Conservation (phyloP, 2,329 filamentous ascomycete genomes). For the Phialophora verrucosa region DNA sequence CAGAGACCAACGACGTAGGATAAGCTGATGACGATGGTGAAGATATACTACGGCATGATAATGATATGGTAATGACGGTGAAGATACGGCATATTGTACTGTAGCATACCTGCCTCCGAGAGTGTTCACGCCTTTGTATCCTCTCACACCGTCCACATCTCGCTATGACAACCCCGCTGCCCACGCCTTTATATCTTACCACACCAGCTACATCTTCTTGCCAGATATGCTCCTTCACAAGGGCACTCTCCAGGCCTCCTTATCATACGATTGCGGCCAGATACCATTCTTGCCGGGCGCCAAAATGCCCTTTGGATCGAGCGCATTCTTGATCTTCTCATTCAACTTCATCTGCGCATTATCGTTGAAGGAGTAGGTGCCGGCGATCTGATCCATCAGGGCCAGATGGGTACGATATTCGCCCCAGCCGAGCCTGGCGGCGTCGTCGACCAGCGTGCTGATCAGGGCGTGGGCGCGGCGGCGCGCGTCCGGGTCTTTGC, state of each 20-base stretch:
- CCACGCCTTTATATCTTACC: too few species aligned
- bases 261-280: conserved; percentile 41
- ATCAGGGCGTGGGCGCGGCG: conserved; percentile 49
- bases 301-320: conserved; percentile 57
- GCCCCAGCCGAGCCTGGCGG: conserved; percentile 51
- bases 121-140: too few species aligned
- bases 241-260: neutral
- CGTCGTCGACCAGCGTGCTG: conserved; percentile 43
- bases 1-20: too few species aligned
- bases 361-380: conserved; percentile 53
- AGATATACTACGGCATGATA: too few species aligned
- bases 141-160: too few species aligned
- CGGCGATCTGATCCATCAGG: conserved; percentile 54
- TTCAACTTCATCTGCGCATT: conserved; percentile 52
- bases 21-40: too few species aligned
- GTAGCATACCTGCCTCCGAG: too few species aligned
- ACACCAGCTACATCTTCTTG: too few species aligned
- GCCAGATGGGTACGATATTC: conserved; percentile 56
- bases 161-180: too few species aligned
- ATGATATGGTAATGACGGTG: too few species aligned
- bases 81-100: too few species aligned
- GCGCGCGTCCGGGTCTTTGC: conserved; percentile 49
- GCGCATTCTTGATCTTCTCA: conserved; percentile 53
- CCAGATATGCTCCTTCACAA: neutral
- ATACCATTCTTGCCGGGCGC: conserved; percentile 56